These are phyloP conservation scores for Pythium folliculosum DNA, from an alignment of 352 stramenopile genomes.

Conservation along the genomic window DNA sequence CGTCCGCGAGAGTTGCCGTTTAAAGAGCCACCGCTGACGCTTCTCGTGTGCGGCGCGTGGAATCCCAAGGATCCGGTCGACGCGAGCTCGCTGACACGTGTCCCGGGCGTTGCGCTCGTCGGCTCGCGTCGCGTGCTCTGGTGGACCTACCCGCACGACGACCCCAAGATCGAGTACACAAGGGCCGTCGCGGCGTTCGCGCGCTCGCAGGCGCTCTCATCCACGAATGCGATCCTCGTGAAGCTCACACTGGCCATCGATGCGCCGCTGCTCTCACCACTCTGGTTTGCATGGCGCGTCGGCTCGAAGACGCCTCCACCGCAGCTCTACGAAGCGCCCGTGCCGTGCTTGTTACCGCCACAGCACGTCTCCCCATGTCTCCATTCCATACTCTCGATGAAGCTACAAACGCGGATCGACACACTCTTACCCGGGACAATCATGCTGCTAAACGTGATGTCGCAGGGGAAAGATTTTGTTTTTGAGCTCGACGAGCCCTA, in stretches of 20 bases:
- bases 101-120: slow-evolving; percentile 47
- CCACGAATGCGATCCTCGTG: slow-evolving; percentile 65
- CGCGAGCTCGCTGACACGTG: slow-evolving; percentile 34
- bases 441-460: slow-evolving; percentile 46
- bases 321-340: slow-evolving; percentile 22
- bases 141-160: slow-evolving; percentile 54
- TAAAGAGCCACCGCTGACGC: slow-evolving; percentile 45
- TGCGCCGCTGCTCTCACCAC: slow-evolving; percentile 47
- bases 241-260: slow-evolving; percentile 65
- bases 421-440: slow-evolving; percentile 53
- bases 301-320: slow-evolving; percentile 53
- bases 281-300: slow-evolving; percentile 68
- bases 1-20: slow-evolving; percentile 8
- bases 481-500: slow-evolving; percentile 39
- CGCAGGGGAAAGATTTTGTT: slow-evolving; percentile 41
- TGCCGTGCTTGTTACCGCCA: slow-evolving; percentile 1
- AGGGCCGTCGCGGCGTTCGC: slow-evolving; percentile 57
- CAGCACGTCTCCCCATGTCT: slow-evolving; percentile 34
- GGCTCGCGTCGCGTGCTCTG: slow-evolving; percentile 45
- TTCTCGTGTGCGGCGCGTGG: slow-evolving; percentile 61
- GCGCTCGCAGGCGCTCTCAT: slow-evolving; percentile 50
- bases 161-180: slow-evolving; percentile 39
- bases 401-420: slow-evolving; percentile 52
- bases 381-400: slow-evolving; percentile 32
- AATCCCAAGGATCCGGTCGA: slow-evolving; percentile 23